These are phyloP conservation scores for Phlyctochytrium planicorne DNA, from an alignment of 192 early-diverging fungal genomes.

Conservation along the genomic window DNA sequence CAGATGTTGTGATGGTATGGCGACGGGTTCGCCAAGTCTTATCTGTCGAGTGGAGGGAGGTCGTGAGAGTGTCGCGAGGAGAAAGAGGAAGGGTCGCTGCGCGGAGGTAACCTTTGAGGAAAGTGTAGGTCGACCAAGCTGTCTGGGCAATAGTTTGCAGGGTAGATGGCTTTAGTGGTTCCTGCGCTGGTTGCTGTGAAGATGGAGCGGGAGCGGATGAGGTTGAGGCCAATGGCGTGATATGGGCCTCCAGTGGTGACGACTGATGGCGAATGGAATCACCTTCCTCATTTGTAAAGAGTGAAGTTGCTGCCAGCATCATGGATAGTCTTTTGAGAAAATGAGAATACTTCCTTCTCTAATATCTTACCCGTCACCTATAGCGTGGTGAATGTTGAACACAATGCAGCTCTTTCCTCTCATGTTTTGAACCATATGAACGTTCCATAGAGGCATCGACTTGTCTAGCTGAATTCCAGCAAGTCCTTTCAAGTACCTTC, in stretches of 20 bases:
- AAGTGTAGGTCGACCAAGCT: too few relatives aligned
- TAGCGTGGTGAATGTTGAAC: slow-evolving; percentile 2
- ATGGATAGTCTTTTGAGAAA: neutral
- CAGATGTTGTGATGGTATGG: neutral
- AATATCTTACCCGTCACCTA: neutral
- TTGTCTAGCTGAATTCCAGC: too few relatives aligned
- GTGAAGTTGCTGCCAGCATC: neutral
- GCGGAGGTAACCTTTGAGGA: neutral
- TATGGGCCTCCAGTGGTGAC: too few relatives aligned
- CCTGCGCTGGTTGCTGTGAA: too few relatives aligned
- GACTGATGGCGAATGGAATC: neutral
- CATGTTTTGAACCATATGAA: neutral
- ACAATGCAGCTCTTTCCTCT: neutral
- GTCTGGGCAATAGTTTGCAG: too few relatives aligned
- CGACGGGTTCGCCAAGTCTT: neutral
- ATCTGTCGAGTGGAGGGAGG: neutral
- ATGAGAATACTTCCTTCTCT: neutral
- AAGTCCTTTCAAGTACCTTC: too few relatives aligned
- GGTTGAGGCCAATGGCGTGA: too few relatives aligned
- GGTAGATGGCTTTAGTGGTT: too few relatives aligned
- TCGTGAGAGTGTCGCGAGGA: neutral
- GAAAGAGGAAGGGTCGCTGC: neutral
- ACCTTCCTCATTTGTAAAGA: neutral
- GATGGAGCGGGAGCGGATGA: too few relatives aligned
- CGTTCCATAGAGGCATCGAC: neutral